Evolutionary conservation across 139 green algal genomes (phyloP), one percentile per base, ranked within the genome.

Genomic region (Closterium sp.): DNA sequence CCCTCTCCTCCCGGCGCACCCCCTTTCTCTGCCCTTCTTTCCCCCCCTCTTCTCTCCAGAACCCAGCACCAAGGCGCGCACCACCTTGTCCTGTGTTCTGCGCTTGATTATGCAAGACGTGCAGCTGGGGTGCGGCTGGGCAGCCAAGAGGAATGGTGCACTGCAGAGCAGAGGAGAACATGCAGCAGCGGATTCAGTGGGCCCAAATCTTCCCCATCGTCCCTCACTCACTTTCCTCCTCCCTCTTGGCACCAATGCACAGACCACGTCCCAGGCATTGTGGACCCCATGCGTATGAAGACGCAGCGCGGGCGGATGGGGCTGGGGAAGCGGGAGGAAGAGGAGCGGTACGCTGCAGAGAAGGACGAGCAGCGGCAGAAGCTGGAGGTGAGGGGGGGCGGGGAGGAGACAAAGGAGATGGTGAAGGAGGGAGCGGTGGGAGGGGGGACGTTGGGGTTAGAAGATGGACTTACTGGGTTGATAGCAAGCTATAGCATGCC

Each of bases 291-390:
- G 0, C 32, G 90, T 0, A 93, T 91, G 0, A 96, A 95, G 10
- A 90, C 97, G 21, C 95, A 98, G 10, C 95, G 95, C n/a, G 91
- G 96, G 24, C 94, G 96, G 7, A 92, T 98, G 84, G 97, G 97
- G 0, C 90, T 99, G 31, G 97, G 97, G 89, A 98, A 98, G 94
- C 94, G 96, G 88, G 93, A 97, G 94, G 86, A 97, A 93, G 97
- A 98, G 73, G 91, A 96, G 73, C 93, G 95, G 84, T 98, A 96
- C 96, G 98, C 96, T 0, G 92, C 93, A 13, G 96, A 96, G 30
- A 89, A 94, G 89, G 93, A 94, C 34, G 92, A 98, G 0, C 90
- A 95, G 28, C 95, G 97, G 24, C 96, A 95, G 89, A 95, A 94
- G 85, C 93, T 98, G 32, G 97, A 98, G 85, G 93, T 95, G 2